Evolutionary conservation across 192 early-diverging fungal genomes (phyloP).

Genomic region (Phlyctochytrium bullatum): DNA sequence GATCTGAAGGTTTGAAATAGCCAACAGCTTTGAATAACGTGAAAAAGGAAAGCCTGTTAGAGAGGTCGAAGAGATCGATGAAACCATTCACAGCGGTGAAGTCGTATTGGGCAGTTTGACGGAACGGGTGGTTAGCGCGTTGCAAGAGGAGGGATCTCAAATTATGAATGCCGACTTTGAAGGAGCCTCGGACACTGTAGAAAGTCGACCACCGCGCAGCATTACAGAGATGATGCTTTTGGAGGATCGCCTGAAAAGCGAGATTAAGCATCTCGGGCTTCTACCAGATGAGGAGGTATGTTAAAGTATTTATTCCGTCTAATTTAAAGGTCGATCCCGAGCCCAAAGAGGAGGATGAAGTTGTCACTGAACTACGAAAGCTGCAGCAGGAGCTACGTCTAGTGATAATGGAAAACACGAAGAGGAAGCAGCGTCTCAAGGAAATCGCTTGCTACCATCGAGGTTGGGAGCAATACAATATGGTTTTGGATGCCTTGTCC

Average conservation of each 20-base stretch:
- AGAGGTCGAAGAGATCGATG: slow-evolving; percentile 37
- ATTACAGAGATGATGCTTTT: slow-evolving; percentile 59
- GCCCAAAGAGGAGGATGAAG: slow-evolving; percentile 46
- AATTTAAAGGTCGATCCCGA: slow-evolving; percentile 3
- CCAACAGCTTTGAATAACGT: too few relatives aligned
- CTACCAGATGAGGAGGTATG: slow-evolving; percentile 73
- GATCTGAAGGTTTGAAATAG: too few relatives aligned
- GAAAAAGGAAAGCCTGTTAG: too few relatives aligned
- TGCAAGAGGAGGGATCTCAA: slow-evolving; percentile 64
- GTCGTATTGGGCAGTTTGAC: slow-evolving; percentile 70
- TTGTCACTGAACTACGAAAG: slow-evolving; percentile 51
- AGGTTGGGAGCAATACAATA: slow-evolving; percentile 84
- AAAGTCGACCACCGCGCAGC: slow-evolving; percentile 12
- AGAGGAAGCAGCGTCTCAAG: slow-evolving; percentile 63
- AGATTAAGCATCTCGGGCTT: slow-evolving; percentile 80
- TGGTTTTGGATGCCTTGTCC: slow-evolving; percentile 83
- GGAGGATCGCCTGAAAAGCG: slow-evolving; percentile 79
- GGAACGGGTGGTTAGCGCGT: slow-evolving; percentile 66
- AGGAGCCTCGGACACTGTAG: slow-evolving; percentile 1
- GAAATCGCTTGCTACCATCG: slow-evolving; percentile 70
- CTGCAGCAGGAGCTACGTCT: slow-evolving; percentile 72
- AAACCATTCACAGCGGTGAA: slow-evolving; percentile 48
- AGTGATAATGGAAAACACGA: slow-evolving; percentile 63
- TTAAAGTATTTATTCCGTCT: not conserved
- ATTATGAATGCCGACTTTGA: not conserved